Conservation (phyloP, 495 filamentous ascomycete species). For the Penicillium tannophilum region DNA sequence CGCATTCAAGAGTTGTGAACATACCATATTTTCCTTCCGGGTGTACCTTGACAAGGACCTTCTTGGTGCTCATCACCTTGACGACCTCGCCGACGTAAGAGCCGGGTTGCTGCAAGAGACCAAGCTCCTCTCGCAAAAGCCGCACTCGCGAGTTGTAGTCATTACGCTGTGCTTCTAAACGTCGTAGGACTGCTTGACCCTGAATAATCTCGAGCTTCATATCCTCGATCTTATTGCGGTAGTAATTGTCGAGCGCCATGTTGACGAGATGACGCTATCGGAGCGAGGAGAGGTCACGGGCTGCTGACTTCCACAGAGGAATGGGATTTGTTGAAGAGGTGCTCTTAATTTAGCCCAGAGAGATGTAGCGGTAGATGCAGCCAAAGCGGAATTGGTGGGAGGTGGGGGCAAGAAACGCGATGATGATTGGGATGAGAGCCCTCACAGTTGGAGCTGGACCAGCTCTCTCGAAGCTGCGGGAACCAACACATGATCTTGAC, state of each 20-base stretch:
- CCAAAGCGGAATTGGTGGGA: neutral
- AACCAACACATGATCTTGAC: constrained; percentile 16
- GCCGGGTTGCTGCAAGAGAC: constrained; percentile 92
- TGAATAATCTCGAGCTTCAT: constrained; percentile 99
- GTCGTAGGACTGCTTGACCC: constrained; percentile 89
- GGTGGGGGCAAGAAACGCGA: constrained; percentile 11
- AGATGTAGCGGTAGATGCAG: neutral
- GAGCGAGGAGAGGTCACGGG: constrained; percentile 12
- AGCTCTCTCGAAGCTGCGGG: constrained; percentile 26
- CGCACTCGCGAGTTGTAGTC: constrained; percentile 99
- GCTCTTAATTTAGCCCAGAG: neutral
- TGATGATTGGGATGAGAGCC: constrained; percentile 7
- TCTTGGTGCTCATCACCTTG: constrained; percentile 99
- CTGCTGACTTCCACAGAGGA: constrained; percentile 10
- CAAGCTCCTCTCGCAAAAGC: constrained; percentile 92
- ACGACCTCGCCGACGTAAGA: constrained; percentile 99
- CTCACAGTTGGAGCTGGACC: constrained; percentile 17
- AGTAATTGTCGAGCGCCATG: constrained; percentile 99
- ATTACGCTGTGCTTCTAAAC: constrained; percentile 97
- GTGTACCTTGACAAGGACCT: constrained; percentile 98
- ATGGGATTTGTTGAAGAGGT: constrained; percentile 10
- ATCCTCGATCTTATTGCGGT: constrained; percentile 98
- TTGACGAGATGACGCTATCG: constrained; percentile 35
- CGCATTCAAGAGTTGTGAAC: constrained; percentile 20
- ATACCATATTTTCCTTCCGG: constrained; percentile 99